Evolutionary conservation across 495 filamentous ascomycete genomes (phyloP), one percentile per base, ranked within the genome.

Genomic region (Friedmanniomyces simplex): DNA sequence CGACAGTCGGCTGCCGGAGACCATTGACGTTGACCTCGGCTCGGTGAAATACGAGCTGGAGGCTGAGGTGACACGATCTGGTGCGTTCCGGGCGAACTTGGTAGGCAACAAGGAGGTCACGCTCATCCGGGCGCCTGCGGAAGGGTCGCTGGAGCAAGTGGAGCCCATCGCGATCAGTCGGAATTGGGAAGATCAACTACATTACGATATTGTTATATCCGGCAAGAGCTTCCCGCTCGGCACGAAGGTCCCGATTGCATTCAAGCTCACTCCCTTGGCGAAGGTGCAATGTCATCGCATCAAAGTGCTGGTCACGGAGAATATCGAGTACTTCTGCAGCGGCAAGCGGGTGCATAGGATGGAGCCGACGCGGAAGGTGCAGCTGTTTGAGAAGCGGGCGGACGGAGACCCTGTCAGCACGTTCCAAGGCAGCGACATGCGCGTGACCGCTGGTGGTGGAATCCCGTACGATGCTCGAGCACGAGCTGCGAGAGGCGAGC

Each of bases 121-220:
- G 3, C 80, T 98, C 45, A 87, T 98, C 26, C 84, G 93, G 16
- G 84, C 91, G 1, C 93, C 93, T 0, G 83, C 91, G 18, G 89
- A 97, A 73, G 81, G 90, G 49, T 97, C 91, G 4, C 74, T 97
- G 50, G 94, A 98, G 66, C 87, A 89, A 70, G 82, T 91, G 25
- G 93, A 98, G 66, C 93, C 93, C 14, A 98, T 98, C 69, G 91
- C 91, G 21, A 97, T 98, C 64, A 96, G 88, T 52, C 78, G 93
- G 24, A 91, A 89, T 55, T 98, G 93, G 93, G 93, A 98, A 65
- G 94, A 98, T 65, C 93, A 98, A 66, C 78, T 98, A 32, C 91
- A 96, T 65, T 98, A 98, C 71, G 93, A 98, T 64, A 98, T 98
- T 58, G 88, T 97, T 63, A 96, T 98, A 59, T 96, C 91, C 2